Evolutionary conservation across 1,284 basidiomycete genomes (phyloP).

Genomic region (Fomes fomentarius): DNA sequence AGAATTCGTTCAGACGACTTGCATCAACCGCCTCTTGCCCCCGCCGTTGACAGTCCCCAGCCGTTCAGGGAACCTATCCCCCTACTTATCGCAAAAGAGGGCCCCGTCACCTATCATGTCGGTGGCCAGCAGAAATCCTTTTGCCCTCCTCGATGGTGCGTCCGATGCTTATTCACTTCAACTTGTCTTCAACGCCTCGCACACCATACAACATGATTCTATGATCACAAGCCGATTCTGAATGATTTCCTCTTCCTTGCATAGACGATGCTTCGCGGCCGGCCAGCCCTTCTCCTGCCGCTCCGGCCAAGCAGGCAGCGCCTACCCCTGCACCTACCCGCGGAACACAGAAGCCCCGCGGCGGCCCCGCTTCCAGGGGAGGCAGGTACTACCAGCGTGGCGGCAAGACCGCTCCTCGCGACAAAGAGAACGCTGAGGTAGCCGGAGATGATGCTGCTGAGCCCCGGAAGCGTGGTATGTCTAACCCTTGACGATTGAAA

Average conservation of each 20-base stretch:
- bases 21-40: constrained; percentile 22
- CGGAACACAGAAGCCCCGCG: constrained; percentile 43
- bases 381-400: constrained; percentile 78
- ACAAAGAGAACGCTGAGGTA: constrained; percentile 37
- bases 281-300: constrained; percentile 41
- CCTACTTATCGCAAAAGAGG: constrained; percentile 51
- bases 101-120: constrained; percentile 76
- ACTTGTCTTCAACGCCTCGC: not conserved
- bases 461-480: constrained; percentile 59
- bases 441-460: constrained; percentile 46
- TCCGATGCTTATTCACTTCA: constrained; percentile 20
- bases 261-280: constrained; percentile 48
- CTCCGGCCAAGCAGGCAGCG: constrained; percentile 39
- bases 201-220: not conserved
- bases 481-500: too few relatives aligned
- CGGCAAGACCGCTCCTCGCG: constrained; percentile 45
- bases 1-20: constrained; percentile 6
- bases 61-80: constrained; percentile 32
- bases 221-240: not conserved
- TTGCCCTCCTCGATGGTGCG: constrained; percentile 77
- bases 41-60: constrained; percentile 30
- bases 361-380: constrained; percentile 69
- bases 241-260: constrained; percentile 1
- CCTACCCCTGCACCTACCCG: constrained; percentile 43
- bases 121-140: constrained; percentile 85